These are phyloP conservation scores for Phytophthora tentaculata DNA, from an alignment of 352 stramenopile genomes.

Conservation along the genomic window DNA sequence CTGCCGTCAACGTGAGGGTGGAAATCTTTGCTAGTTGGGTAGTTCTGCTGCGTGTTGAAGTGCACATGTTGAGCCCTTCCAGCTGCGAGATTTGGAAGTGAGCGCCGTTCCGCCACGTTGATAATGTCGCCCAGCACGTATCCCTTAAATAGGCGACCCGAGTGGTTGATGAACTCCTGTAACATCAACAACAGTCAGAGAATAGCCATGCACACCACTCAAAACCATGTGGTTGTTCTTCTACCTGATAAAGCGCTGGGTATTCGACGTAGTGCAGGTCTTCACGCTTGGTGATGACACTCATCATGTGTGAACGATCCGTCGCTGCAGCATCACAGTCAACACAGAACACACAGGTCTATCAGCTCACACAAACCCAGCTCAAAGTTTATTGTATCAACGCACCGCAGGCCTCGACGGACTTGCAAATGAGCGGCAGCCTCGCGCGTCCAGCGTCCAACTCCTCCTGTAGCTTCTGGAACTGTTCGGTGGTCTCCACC, in stretches of 20 bases:
- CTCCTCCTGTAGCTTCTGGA: conserved; percentile 41
- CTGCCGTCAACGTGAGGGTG: conserved; percentile 34
- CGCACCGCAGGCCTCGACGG: conserved; percentile 81
- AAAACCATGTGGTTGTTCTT: background rate
- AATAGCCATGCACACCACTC: background rate
- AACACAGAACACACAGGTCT: background rate
- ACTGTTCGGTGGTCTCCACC: conserved; percentile 46
- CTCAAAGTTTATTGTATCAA: conserved; percentile 8
- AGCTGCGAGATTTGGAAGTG: conserved; percentile 70
- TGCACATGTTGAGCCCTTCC: conserved; percentile 61
- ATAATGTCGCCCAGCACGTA: conserved; percentile 83
- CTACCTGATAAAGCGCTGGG: conserved; percentile 74
- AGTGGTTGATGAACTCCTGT: conserved; percentile 88
- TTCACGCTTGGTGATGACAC: conserved; percentile 68
- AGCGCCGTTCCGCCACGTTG: conserved; percentile 77
- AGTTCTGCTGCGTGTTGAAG: conserved; percentile 86
- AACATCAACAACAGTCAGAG: conserved; percentile 14
- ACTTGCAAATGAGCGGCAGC: conserved; percentile 86
- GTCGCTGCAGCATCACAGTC: conserved; percentile 49
- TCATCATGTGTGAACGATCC: conserved; percentile 86
- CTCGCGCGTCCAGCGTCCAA: conserved; percentile 48
- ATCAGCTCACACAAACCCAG: background rate
- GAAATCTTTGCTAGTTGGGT: conserved; percentile 73
- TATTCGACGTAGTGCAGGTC: conserved; percentile 67
- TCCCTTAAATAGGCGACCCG: conserved; percentile 78